Base-by-base conservation (phyloP, 2,329 filamentous ascomycete species). In the Blastomyces silverae region DNA sequence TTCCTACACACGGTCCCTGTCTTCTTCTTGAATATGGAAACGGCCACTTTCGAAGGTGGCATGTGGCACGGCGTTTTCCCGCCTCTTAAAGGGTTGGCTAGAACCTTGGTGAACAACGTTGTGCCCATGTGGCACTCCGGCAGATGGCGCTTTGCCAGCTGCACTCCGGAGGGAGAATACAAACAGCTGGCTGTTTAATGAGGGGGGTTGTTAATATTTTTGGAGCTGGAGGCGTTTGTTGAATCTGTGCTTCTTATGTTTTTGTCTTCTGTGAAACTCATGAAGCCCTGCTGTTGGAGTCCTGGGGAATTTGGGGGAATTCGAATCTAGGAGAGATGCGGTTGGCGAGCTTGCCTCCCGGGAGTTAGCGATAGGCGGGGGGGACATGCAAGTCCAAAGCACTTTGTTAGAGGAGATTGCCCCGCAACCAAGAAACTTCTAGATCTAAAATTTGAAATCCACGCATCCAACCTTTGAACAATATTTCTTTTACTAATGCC, bases 21-120 rank as follows among this genome's bases (percentile, higher is more conserved):
- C 22, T 28, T 52, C 48, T 52, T 52, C 48, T 28, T 52, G 48
- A 52, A 52, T 28, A 52, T 52, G 48, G 48, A 52, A 52, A 28
- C 48, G 10, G 48, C 22, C 48, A 52, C 10, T 28, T 52, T 52
- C 22, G 48, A 52, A 28, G 48, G 22, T 2, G 48, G 48, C 22
- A 52, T 52, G 48, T 52, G 48, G 48, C 48, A 52, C 22, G 48
- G 48, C 2, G 48, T 52, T 52, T 52, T 52, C 22, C 48, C 48
- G 11, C 48, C 48, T 28, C 10, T 52, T 4, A 52, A 28, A 6
- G 48, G 48, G 2, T 15, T 52, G 22, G 48, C 48, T 25, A 52
- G 13, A 52, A 52, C 22, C n/a, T 15, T 28, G 11, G 48, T 52
- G 22, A 52, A 52, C 48, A 28, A 15, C 2, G 22, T 52, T 28